These are phyloP conservation scores for Monilinia aucupariae DNA, from an alignment of 2,329 filamentous ascomycete species.

Conservation along the genomic window DNA sequence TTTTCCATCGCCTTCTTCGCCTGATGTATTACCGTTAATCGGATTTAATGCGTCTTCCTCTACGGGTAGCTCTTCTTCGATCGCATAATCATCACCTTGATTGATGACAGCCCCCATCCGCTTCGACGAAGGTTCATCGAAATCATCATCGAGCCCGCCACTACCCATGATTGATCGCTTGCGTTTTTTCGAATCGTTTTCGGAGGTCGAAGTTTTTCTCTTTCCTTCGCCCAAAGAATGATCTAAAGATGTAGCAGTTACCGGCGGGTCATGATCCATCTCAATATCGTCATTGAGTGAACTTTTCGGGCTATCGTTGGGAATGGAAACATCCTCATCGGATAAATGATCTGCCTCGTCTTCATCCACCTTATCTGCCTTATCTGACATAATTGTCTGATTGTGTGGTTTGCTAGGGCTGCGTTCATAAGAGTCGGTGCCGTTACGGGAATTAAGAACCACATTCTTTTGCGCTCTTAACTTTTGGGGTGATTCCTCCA, in stretches of 20 bases:
- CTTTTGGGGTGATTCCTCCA: conserved; percentile 80
- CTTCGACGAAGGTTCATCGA: conserved; percentile 42
- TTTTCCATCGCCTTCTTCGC: conserved; percentile 40
- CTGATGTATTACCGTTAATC: conserved; percentile 34
- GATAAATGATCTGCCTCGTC: conserved; percentile 37
- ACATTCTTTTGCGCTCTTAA: conserved; percentile 55
- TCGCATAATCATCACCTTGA: conserved; percentile 42
- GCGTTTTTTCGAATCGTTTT: conserved; percentile 36
- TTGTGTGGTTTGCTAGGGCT: conserved; percentile 75
- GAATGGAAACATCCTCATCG: conserved; percentile 36
- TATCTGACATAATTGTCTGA: conserved; percentile 41
- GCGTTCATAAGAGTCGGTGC: conserved; percentile 52
- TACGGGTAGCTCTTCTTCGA: conserved; percentile 40
- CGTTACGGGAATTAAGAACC: conserved; percentile 51
- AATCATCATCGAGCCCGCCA: conserved; percentile 33
- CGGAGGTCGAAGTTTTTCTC: conserved; percentile 23
- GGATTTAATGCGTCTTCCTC: conserved; percentile 37
- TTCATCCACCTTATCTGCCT: conserved; percentile 39
- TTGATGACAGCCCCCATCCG: conserved; percentile 46
- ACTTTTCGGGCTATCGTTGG: conserved; percentile 35
- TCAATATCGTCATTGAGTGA: conserved; percentile 39
- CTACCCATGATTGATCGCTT: conserved; percentile 36
- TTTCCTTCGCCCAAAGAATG: conserved; percentile 30
- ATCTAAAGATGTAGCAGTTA: conserved; percentile 36
- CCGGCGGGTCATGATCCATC: conserved; percentile 25